These are phyloP conservation scores for Fusarium multiceps DNA, from an alignment of 2,329 filamentous ascomycete genomes.

Conservation along the genomic window DNA sequence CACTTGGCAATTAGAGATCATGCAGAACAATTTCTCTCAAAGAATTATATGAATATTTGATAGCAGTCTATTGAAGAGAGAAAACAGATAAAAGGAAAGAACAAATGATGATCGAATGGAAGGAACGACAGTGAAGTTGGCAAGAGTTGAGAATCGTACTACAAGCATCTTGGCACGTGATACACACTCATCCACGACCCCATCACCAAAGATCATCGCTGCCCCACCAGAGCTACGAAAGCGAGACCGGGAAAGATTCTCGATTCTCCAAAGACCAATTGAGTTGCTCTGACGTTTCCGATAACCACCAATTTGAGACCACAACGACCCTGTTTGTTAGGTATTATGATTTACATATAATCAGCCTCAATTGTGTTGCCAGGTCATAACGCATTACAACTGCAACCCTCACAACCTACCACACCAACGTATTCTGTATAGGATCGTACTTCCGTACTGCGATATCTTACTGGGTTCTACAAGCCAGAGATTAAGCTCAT, in stretches of 20 bases:
- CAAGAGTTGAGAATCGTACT: neutral
- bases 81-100: neutral
- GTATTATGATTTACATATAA: neutral
- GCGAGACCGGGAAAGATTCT: conserved; percentile 2
- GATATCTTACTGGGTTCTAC: neutral
- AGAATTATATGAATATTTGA: neutral
- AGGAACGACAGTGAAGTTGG: neutral
- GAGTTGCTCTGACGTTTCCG: neutral
- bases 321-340: neutral
- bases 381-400: conserved; percentile 9
- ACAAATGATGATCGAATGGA: neutral
- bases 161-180: conserved; percentile 8
- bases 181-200: neutral
- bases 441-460: neutral
- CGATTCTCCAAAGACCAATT: neutral
- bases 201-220: neutral
- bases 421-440: conserved; percentile 6
- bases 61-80: neutral
- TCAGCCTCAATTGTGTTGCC: conserved; percentile 1
- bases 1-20: too few relatives aligned
- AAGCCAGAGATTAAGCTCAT: neutral
- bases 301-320: neutral
- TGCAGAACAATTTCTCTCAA: neutral
- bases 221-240: conserved; percentile 25
- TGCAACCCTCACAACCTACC: conserved; percentile 3